phyloP scores from a whole-genome alignment of 495 filamentous ascomycete species.

The Penicillium ochrochloron region DNA sequence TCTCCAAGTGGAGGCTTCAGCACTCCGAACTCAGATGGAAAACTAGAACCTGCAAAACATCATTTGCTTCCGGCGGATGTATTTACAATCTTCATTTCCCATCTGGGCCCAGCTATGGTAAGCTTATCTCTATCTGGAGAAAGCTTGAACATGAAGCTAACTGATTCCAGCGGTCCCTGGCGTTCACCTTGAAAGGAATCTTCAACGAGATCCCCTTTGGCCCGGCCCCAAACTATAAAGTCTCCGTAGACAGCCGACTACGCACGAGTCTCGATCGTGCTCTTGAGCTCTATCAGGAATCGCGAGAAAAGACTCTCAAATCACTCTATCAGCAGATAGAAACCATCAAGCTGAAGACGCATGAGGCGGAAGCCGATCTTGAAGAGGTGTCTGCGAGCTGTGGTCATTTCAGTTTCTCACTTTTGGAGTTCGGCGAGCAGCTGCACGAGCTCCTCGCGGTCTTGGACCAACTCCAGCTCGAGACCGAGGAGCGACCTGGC shows the following conservation, averaged over 20 bases:
- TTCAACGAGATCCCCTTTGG: slow-evolving; percentile 86
- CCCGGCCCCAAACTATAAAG: slow-evolving; percentile 61
- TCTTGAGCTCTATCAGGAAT: slow-evolving; percentile 72
- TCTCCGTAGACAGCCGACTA: slow-evolving; percentile 78
- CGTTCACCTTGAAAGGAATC: slow-evolving; percentile 85
- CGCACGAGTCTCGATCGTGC: slow-evolving; percentile 77
- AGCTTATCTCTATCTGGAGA: slow-evolving; percentile 5
- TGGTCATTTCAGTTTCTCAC: slow-evolving; percentile 89
- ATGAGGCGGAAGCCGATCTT: slow-evolving; percentile 85
- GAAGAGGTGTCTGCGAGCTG: slow-evolving; percentile 96
- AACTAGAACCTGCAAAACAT: slow-evolving; percentile 25
- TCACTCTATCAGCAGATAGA: slow-evolving; percentile 79
- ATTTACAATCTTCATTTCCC: slow-evolving; percentile 82
- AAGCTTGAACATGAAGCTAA: slow-evolving; percentile 24
- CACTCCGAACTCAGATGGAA: slow-evolving; percentile 21
- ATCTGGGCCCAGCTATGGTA: slow-evolving; percentile 91
- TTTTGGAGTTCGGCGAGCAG: slow-evolving; percentile 88
- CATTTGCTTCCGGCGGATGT: slow-evolving; percentile 70
- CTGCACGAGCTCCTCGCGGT: slow-evolving; percentile 81
- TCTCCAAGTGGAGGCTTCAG: slow-evolving; percentile 35
- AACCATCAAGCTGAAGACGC: slow-evolving; percentile 62
- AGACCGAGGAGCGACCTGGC: slow-evolving; percentile 58
- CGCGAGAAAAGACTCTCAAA: slow-evolving; percentile 74
- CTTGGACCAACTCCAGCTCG: slow-evolving; percentile 79
- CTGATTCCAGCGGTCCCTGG: slow-evolving; percentile 71